A percentile compares a stretch with the other conserved stretches of the same genome.
Evolutionary conservation across 805 yeast genomes (phyloP).

Genomic region (Millerozyma acaciae): DNA sequence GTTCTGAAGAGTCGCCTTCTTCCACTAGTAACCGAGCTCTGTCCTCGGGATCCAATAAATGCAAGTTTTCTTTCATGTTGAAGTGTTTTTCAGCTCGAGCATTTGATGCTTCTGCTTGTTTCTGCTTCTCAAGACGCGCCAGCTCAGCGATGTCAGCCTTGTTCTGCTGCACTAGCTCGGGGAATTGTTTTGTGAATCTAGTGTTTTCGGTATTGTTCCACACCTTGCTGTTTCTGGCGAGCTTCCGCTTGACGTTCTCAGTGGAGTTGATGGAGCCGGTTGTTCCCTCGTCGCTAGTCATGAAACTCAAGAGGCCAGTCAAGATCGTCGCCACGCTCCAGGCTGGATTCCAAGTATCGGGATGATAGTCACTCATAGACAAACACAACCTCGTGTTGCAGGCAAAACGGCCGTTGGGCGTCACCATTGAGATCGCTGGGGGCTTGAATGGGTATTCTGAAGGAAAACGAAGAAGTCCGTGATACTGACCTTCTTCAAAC

Average conservation of each 20-base stretch:
- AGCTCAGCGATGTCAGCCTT: conserved; percentile 23
- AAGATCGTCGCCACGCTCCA: conserved; percentile 91
- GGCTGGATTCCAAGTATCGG: conserved; percentile 94
- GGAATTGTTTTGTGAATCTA: conserved; percentile 61
- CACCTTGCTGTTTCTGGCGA: conserved; percentile 56
- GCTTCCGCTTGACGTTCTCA: conserved; percentile 48
- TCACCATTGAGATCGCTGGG: conserved; percentile 82
- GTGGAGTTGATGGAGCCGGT: conserved; percentile 77
- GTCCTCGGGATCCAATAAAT: conserved; percentile 62
- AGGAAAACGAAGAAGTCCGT: conserved; percentile 82
- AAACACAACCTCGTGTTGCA: conserved; percentile 79
- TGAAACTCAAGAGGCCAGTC: conserved; percentile 82
- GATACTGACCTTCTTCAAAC: conserved; percentile 82
- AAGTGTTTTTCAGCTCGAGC: conserved; percentile 13
- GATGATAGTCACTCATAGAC: conserved; percentile 93
- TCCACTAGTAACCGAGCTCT: conserved; percentile 41
- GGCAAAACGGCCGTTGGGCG: conserved; percentile 86
- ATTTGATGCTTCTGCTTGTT: conserved; percentile 16
- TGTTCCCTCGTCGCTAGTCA: conserved; percentile 84
- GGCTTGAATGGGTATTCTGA: conserved; percentile 88
- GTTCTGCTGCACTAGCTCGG: conserved; percentile 56
- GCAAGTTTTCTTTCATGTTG: conserved; percentile 27
- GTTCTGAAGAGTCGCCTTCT: conserved; percentile 13
- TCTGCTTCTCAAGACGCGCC: conserved; percentile 1
- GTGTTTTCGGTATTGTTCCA: conserved; percentile 58